Base-by-base conservation (phyloP, 2,329 filamentous ascomycete genomes). In the Dothidotthia symphoricarpi region DNA sequence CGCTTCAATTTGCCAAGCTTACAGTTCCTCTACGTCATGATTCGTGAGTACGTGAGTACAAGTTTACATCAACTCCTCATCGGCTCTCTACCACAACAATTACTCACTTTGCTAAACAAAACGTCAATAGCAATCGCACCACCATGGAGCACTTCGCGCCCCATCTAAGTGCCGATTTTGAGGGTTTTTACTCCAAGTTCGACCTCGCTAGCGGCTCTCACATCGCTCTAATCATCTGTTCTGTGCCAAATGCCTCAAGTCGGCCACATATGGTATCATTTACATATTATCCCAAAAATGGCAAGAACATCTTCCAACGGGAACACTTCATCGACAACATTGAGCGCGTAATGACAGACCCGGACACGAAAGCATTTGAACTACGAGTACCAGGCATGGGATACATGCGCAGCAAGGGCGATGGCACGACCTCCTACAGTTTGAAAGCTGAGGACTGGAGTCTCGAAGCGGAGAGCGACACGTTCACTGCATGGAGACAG, bases 101-200 rank as follows among this genome's bases (percentile, higher is more conserved):
- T 9, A 19, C 10, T 24, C 4, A 36, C 8, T 8, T 17, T 25
- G 2, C 17, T 9, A 26, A 34, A 4, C 28, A 28, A n/a, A 34
- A 25, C 19, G 13, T 7, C 9, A 28, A 11, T 24, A 17, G 24
- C 19, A n/a, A 26, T 8, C 10, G 15, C 13, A 25, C 22, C 28
- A 26, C 11, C 33, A 70, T 70, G 64, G 64, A 74, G 39, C 69
- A 73, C 46, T 66, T 58, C 37, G 61, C 59, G 6, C 73, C 73
- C 2, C 74, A 76, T 43, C 48, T 48, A 1, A 47, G 37, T 24
- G 53, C 71, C 17, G 60, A 58, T 22, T 75, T 76, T 48, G 73
- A 76, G 55, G 73, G 73, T 24, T 75, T 67, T 56, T 76, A 76
- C 57, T 72, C 69, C 43, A 74, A 75, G 45, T 75, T 76, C 52